Evolutionary conservation across 371 early-diverging fungal genomes (phyloP).

Genomic region (Mucor irregularis): DNA sequence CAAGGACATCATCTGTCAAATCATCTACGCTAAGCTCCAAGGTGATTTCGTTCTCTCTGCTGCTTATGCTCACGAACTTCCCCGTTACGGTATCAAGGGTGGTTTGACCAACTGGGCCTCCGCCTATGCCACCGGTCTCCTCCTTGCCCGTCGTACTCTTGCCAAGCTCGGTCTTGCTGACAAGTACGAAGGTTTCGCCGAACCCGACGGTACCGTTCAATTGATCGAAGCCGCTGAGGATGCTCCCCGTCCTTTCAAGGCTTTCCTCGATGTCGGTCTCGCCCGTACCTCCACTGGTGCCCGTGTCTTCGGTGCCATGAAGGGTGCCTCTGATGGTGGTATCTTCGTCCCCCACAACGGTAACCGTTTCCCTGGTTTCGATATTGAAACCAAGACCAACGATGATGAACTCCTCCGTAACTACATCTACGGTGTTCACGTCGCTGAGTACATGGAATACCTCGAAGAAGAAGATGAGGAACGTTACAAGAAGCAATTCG

Average conservation of each 20-base stretch:
- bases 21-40: constrained; percentile 98
- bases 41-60: constrained; percentile 98
- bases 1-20: constrained; percentile 97
- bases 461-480: constrained; percentile 99
- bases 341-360: constrained; percentile 98
- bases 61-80: constrained; percentile 99
- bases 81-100: constrained; percentile 97
- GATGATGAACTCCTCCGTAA: constrained; percentile 96
- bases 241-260: constrained; percentile 98
- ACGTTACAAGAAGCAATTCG: constrained; percentile 97
- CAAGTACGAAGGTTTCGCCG: constrained; percentile 95
- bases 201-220: constrained; percentile 92
- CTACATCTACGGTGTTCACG: constrained; percentile 99
- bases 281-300: constrained; percentile 99
- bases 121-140: constrained; percentile 99
- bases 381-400: constrained; percentile 86
- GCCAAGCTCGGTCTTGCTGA: constrained; percentile 94
- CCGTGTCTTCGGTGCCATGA: constrained; percentile 99
- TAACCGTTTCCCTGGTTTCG: constrained; percentile 98
- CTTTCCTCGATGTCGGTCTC: constrained; percentile 99
- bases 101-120: constrained; percentile 99
- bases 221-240: constrained; percentile 92
- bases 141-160: constrained; percentile 97
- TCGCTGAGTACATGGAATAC: constrained; percentile 98
- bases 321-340: constrained; percentile 99